phyloP scores from a whole-genome alignment of 495 filamentous ascomycete genomes.

The Xylaria bambusicola region DNA sequence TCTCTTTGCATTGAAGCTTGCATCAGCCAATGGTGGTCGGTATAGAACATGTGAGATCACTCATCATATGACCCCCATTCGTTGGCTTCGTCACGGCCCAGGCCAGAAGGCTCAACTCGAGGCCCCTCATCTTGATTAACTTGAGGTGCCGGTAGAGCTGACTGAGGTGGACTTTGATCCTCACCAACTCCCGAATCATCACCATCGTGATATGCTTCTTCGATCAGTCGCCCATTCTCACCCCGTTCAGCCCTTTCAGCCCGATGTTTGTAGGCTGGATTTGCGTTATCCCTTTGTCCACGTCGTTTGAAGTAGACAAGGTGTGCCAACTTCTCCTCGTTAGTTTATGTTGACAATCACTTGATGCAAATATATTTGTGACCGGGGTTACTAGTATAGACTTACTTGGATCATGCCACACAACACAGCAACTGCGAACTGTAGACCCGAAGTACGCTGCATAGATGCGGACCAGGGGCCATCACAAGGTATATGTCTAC shows the following conservation, averaged over 20 bases:
- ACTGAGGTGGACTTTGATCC: background rate
- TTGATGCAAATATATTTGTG: background rate
- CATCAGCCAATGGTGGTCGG: no score
- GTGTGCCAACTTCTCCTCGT: conserved; percentile 19
- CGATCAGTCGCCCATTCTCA: conserved; percentile 21
- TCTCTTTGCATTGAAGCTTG: no score
- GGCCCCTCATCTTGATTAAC: conserved; percentile 14
- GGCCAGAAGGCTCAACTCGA: conserved; percentile 26
- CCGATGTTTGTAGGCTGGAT: conserved; percentile 17
- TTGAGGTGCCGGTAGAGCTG: background rate
- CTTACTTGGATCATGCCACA: conserved; percentile 37
- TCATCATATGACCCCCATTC: conserved; percentile 17
- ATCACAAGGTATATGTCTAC: conserved; percentile 22
- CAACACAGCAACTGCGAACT: conserved; percentile 27
- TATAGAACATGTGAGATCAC: background rate
- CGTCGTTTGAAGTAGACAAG: conserved; percentile 24
- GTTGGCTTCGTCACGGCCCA: conserved; percentile 21
- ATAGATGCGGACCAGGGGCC: conserved; percentile 28
- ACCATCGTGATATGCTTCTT: conserved; percentile 16
- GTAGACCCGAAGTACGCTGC: conserved; percentile 28
- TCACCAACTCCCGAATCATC: conserved; percentile 5
- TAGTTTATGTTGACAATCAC: conserved; percentile 3
- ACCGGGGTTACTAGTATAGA: background rate
- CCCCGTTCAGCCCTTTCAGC: conserved; percentile 7
- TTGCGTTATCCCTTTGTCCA: conserved; percentile 1